phyloP scores from a whole-genome alignment of 768 basidiomycete genomes.

The Auricularia cornea region DNA sequence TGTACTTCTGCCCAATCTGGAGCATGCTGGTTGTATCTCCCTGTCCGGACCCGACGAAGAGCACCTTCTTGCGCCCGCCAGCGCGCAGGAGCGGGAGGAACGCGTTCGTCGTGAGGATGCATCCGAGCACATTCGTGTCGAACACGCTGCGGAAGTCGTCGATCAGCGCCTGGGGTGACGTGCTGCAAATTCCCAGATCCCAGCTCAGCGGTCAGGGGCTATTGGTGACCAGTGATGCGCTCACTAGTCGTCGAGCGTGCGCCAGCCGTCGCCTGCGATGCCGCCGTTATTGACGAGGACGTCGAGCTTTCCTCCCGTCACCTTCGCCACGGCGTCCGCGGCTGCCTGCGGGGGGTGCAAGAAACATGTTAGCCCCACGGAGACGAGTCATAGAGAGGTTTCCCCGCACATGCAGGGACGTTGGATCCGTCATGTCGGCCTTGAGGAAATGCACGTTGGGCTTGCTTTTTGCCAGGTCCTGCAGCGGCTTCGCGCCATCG shows the following conservation, averaged over 20 bases:
- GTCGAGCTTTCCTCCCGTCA: constrained; percentile 8
- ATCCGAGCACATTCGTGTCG: constrained; percentile 13
- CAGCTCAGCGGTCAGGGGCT: too few relatives aligned
- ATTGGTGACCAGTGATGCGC: neutral
- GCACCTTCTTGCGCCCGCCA: constrained; percentile 5
- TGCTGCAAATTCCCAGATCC: neutral
- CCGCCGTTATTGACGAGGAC: constrained; percentile 6
- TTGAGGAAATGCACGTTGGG: constrained; percentile 28
- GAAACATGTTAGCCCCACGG: too few relatives aligned
- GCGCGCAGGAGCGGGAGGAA: constrained; percentile 14
- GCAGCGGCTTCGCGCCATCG: constrained; percentile 8
- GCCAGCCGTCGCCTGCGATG: neutral
- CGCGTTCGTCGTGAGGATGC: constrained; percentile 8
- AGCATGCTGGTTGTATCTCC: constrained; percentile 4
- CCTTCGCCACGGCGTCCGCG: constrained; percentile 2
- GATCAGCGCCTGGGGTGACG: neutral
- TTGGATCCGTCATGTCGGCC: constrained; percentile 27
- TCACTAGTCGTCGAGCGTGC: neutral
- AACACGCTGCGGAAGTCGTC: neutral
- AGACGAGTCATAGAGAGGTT: too few relatives aligned
- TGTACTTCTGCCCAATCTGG: neutral
- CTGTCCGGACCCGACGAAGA: constrained; percentile 4
- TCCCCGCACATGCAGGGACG: constrained; percentile 21
- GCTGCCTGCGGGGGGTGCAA: constrained; percentile 3
- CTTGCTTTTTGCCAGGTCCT: constrained; percentile 2